A percentile compares a stretch with the other conserved stretches of the same genome.
phyloP scores from a whole-genome alignment of 345 rosid species.

The Eucalyptus melliodora region DNA sequence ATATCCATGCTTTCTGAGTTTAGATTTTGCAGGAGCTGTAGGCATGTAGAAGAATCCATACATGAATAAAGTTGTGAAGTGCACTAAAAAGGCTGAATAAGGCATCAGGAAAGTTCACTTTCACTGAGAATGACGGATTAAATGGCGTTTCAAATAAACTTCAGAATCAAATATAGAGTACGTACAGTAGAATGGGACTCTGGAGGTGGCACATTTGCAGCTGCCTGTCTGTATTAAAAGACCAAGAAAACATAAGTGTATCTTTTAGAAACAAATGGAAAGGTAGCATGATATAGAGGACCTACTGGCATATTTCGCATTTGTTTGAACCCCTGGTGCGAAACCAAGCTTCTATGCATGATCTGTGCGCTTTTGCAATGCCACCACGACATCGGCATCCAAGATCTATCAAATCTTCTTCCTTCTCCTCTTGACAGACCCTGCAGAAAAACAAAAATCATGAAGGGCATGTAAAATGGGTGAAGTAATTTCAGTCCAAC shows the following conservation, averaged over 20 bases:
- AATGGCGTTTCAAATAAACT: background rate
- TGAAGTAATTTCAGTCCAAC: background rate
- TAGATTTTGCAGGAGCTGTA: background rate
- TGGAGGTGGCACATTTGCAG: conserved; percentile 64
- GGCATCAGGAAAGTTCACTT: background rate
- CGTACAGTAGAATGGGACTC: conserved; percentile 60
- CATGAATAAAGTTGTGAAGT: background rate
- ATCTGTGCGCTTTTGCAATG: conserved; percentile 62
- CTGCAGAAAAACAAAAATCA: conserved; percentile 6
- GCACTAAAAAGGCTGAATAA: background rate
- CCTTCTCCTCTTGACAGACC: conserved; percentile 86
- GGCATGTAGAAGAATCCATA: background rate
- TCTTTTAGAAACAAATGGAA: background rate
- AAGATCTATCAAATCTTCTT: conserved; percentile 64
- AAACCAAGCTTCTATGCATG: conserved; percentile 90
- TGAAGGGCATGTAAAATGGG: background rate
- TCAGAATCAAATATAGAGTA: background rate
- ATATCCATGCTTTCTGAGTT: background rate
- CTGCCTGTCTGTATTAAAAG: conserved; percentile 44
- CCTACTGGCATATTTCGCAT: conserved; percentile 93
- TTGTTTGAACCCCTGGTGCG: conserved; percentile 72
- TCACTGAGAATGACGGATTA: background rate
- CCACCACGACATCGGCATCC: conserved; percentile 91
- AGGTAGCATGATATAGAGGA: background rate
- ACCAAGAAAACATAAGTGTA: background rate